Conservation (phyloP, 1,139 yeast species). For the Yamadazyma diospyri region DNA sequence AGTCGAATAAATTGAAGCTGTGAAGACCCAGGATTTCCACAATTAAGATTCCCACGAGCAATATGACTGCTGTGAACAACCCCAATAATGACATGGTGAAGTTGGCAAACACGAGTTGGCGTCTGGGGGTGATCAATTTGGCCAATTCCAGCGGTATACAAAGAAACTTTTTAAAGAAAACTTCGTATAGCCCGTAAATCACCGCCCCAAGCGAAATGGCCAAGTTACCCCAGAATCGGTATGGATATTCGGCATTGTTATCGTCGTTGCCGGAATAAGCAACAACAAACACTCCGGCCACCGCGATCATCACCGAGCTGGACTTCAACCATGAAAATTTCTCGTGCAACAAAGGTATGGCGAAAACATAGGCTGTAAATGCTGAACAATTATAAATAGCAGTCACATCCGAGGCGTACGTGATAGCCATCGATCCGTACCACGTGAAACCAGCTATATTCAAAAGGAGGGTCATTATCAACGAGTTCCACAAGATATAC, state of each 20-base stretch:
- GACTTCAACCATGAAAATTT: slow-evolving; percentile 62
- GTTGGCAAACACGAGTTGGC: slow-evolving; percentile 47
- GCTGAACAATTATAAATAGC: slow-evolving; percentile 91
- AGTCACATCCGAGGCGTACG: slow-evolving; percentile 83
- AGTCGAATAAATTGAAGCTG: slow-evolving; percentile 51
- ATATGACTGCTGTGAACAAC: slow-evolving; percentile 45
- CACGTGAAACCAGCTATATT: slow-evolving; percentile 81
- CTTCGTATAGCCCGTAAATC: slow-evolving; percentile 82
- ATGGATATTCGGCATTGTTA: slow-evolving; percentile 43
- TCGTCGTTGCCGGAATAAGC: slow-evolving; percentile 61
- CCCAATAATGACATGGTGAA: slow-evolving; percentile 58
- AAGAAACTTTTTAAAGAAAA: slow-evolving; percentile 67
- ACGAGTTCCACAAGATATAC: slow-evolving; percentile 44
- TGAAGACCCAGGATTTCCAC: slow-evolving; percentile 57
- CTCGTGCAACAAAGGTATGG: slow-evolving; percentile 71
- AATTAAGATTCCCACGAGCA: slow-evolving; percentile 49
- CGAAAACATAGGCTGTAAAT: slow-evolving; percentile 82
- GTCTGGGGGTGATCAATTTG: slow-evolving; percentile 41
- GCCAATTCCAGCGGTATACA: slow-evolving; percentile 66
- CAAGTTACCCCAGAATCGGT: slow-evolving; percentile 66
- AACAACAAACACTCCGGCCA: slow-evolving; percentile 72
- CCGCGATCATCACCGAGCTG: slow-evolving; percentile 66
- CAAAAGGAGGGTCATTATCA: slow-evolving; percentile 52
- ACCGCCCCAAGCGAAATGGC: slow-evolving; percentile 77
- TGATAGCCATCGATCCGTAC: slow-evolving; percentile 79